Percentiles rank a stretch among this genome's conserved stretches.
These are phyloP conservation scores for Persicaria maculosa DNA, from an alignment of 148 eudicot genomes.

Conservation along the genomic window DNA sequence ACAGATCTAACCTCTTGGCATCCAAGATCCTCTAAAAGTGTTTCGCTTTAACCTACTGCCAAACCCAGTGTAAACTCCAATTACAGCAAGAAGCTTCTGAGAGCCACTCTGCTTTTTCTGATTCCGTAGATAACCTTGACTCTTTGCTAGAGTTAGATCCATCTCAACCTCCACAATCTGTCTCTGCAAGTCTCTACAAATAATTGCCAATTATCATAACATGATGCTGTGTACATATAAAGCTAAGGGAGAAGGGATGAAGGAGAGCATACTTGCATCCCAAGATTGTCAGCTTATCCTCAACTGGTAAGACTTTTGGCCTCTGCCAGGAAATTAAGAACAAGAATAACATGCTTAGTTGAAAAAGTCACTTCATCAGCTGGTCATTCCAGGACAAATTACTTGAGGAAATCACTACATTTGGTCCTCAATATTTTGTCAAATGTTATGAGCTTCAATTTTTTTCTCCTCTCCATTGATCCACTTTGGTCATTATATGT, in stretches of 20 bases:
- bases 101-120: conserved; percentile 35
- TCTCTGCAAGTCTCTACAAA: conserved; percentile 74
- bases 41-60: conserved; percentile 82
- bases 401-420: no score
- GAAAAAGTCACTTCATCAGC: background rate
- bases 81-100: conserved; percentile 69
- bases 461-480: background rate
- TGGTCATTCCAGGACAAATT: background rate
- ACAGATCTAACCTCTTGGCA: conserved; percentile 62
- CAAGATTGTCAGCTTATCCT: conserved; percentile 78
- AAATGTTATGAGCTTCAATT: background rate
- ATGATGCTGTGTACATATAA: no score
- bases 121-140: conserved; percentile 77
- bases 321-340: conserved; percentile 38
- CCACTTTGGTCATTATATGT: background rate
- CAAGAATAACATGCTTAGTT: background rate
- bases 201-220: background rate
- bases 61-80: conserved; percentile 96
- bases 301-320: conserved; percentile 78
- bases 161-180: conserved; percentile 91
- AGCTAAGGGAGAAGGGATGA: conserved; percentile 16
- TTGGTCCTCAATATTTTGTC: conserved; percentile 5
- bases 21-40: conserved; percentile 82
- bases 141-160: conserved; percentile 87
- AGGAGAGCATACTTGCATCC: conserved; percentile 80